These are phyloP conservation scores for Aspergillus sp. DNA, from an alignment of 2,329 filamentous ascomycete genomes.

Conservation along the genomic window DNA sequence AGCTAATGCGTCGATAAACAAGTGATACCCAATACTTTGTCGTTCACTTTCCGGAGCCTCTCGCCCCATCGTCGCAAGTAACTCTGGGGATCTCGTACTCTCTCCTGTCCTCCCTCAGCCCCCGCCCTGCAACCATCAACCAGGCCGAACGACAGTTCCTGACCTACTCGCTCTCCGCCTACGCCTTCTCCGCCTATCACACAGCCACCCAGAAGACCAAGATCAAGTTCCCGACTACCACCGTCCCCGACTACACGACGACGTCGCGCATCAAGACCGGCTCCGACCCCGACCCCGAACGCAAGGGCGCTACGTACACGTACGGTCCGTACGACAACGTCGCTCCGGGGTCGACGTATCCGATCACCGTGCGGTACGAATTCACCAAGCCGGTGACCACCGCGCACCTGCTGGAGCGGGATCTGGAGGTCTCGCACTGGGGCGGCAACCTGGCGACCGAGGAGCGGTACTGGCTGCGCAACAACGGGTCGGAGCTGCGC, in stretches of 20 bases:
- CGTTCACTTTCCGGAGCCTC: conserved; percentile 65
- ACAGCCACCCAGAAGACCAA: conserved; percentile 96
- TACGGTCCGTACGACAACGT: conserved; percentile 82
- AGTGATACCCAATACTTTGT: conserved; percentile 75
- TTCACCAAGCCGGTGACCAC: conserved; percentile 87
- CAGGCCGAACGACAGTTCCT: conserved; percentile 85
- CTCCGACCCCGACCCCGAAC: conserved; percentile 61
- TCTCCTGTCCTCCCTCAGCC: conserved; percentile 65
- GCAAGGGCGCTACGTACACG: conserved; percentile 73
- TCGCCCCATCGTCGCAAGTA: conserved; percentile 67
- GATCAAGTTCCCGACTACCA: conserved; percentile 70
- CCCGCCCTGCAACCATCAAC: conserved; percentile 71
- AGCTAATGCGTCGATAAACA: conserved; percentile 15
- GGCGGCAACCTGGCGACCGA: conserved; percentile 93
- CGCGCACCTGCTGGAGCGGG: conserved; percentile 69
- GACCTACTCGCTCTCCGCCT: conserved; percentile 74
- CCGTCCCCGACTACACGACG: conserved; percentile 77
- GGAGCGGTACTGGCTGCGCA: conserved; percentile 80
- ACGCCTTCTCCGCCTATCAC: conserved; percentile 70
- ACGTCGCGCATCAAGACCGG: conserved; percentile 53
- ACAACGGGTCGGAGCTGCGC: conserved; percentile 71
- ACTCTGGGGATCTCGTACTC: conserved; percentile 83
- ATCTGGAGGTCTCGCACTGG: conserved; percentile 96
- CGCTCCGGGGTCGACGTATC: conserved; percentile 64
- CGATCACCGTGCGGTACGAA: conserved; percentile 78